Evolutionary conservation across 129 eudicot genomes (phyloP).

Genomic region (Ambrosia artemisiifolia): DNA sequence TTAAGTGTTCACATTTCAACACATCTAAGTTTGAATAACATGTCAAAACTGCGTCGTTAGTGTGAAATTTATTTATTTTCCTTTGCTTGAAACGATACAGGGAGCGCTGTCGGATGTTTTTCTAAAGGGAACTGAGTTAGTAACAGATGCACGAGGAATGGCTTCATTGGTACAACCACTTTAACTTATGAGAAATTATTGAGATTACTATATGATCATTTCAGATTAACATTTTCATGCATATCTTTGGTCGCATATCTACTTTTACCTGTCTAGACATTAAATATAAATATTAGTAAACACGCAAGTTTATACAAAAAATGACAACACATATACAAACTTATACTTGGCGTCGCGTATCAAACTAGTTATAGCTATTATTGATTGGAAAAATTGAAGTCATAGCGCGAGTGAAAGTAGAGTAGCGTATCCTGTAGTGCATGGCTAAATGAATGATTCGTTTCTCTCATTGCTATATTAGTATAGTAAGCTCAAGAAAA

Average conservation of each 20-base stretch:
- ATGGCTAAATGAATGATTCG: too few species aligned
- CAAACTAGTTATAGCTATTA: too few species aligned
- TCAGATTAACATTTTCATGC: not conserved
- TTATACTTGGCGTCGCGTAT: too few species aligned
- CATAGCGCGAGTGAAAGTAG: too few species aligned
- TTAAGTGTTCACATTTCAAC: not conserved
- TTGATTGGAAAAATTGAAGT: too few species aligned
- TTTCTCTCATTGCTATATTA: too few species aligned
- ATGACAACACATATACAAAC: not conserved
- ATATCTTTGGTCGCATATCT: not conserved
- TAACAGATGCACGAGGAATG: constrained; percentile 76
- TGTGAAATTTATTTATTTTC: not conserved
- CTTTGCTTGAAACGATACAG: constrained; percentile 32
- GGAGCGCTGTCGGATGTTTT: constrained; percentile 88
- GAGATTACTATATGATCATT: not conserved
- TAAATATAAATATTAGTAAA: not conserved
- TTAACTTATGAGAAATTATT: not conserved
- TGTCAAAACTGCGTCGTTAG: too few species aligned
- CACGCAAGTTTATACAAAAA: too few species aligned
- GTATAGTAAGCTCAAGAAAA: not conserved
- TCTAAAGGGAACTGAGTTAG: constrained; percentile 60
- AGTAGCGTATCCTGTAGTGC: too few species aligned
- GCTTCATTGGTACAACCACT: constrained; percentile 61
- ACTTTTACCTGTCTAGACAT: not conserved
- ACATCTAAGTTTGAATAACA: too few species aligned